Percentiles rank a stretch among this genome's conserved stretches.
Conservation (phyloP, 148 eudicot genomes). For the Vaccinium vitisidaea region DNA sequence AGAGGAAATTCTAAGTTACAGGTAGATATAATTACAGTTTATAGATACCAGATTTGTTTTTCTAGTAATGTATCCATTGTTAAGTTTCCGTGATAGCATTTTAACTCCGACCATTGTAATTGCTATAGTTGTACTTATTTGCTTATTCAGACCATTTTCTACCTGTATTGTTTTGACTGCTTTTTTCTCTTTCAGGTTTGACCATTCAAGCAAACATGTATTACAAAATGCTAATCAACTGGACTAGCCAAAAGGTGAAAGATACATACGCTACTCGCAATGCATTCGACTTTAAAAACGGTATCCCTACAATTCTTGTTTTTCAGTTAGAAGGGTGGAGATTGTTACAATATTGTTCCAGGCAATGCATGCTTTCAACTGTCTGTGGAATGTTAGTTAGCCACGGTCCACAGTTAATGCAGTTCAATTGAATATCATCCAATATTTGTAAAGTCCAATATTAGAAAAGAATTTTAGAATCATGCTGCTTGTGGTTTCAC, state of each 20-base stretch:
- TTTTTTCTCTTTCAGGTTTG: conserved; percentile 54
- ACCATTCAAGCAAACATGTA: conserved; percentile 95
- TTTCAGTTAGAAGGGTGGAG: conserved; percentile 7
- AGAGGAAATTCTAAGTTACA: neutral
- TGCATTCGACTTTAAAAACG: conserved; percentile 86
- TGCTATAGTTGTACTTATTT: neutral
- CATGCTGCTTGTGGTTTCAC: neutral
- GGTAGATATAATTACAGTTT: neutral
- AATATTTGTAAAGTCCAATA: neutral
- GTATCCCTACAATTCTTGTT: conserved; percentile 35
- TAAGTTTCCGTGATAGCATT: neutral
- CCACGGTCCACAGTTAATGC: neutral
- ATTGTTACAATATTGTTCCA: neutral
- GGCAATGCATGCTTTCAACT: neutral
- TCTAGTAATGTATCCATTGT: neutral
- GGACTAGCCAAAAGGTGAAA: conserved; percentile 98
- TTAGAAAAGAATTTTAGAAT: neutral
- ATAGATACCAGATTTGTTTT: neutral
- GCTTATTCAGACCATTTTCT: neutral
- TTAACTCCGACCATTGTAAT: neutral
- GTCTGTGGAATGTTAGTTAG: neutral
- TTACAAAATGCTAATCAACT: conserved; percentile 85
- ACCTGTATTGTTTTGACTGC: neutral
- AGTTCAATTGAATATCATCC: neutral
- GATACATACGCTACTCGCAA: conserved; percentile 67